A percentile compares a stretch with the other conserved stretches of the same genome.
These are phyloP conservation scores for Favolaschia claudopus DNA, from an alignment of 768 basidiomycete genomes.

Conservation along the genomic window DNA sequence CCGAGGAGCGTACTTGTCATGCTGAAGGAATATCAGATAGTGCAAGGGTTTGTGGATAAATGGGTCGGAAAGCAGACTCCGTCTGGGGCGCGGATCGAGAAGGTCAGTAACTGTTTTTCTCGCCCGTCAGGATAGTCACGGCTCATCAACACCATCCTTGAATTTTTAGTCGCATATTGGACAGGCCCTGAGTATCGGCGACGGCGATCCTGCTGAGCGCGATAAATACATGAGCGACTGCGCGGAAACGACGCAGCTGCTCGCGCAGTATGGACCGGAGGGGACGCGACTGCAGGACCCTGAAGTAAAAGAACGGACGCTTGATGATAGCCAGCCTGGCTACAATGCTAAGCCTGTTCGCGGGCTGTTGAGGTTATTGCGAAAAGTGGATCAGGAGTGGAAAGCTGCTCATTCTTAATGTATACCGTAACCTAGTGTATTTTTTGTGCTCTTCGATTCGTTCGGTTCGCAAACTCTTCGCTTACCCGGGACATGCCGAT, in stretches of 20 bases:
- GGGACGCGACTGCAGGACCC: slow-evolving; percentile 58
- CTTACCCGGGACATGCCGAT: too few relatives aligned
- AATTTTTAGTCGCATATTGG: slow-evolving; percentile 69
- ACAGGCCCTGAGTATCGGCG: slow-evolving; percentile 54
- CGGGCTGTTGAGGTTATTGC: slow-evolving; percentile 55
- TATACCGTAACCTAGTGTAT: background rate
- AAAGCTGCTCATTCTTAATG: slow-evolving; percentile 6
- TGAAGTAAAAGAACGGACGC: slow-evolving; percentile 56
- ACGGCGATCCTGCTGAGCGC: slow-evolving; percentile 14
- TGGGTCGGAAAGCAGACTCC: slow-evolving; percentile 54
- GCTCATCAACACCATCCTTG: background rate
- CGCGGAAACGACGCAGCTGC: slow-evolving; percentile 56
- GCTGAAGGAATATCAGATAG: slow-evolving; percentile 58
- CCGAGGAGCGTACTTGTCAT: slow-evolving; percentile 51
- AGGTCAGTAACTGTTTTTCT: slow-evolving; percentile 42
- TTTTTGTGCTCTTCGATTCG: background rate
- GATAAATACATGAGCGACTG: slow-evolving; percentile 55
- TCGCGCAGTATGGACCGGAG: slow-evolving; percentile 63
- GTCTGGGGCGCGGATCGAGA: slow-evolving; percentile 50
- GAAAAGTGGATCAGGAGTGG: slow-evolving; percentile 48
- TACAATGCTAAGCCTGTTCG: slow-evolving; percentile 56
- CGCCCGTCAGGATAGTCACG: background rate
- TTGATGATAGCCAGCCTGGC: slow-evolving; percentile 51
- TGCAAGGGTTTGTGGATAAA: slow-evolving; percentile 57
- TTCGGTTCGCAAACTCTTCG: background rate